Base-by-base conservation (phyloP, 2,329 filamentous ascomycete genomes). In the Aspergillus sp. region DNA sequence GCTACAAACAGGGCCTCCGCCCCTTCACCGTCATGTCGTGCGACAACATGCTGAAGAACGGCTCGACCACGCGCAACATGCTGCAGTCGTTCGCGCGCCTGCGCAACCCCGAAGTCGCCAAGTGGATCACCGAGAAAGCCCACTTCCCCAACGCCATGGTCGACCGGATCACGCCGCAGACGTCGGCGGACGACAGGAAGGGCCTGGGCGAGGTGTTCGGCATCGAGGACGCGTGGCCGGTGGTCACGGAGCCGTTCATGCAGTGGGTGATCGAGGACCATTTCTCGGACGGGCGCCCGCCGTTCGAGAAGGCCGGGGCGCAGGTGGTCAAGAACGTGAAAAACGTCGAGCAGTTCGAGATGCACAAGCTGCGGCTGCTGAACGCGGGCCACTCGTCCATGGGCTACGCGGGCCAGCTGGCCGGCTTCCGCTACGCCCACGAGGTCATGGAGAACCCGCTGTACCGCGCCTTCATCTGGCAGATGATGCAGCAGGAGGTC, bases 41-140 rank as follows among this genome's bases (percentile, higher is more conserved):
- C 48, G 69, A 72, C 51, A 72, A 72, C 56, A 72, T 72, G 68
- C 68, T 71, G 57, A 69, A 69, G 60, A 72, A 72, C 51, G 69
- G 69, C 33, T 55, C 63, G 49, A 72, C 72, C 52, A 68, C 67
- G 4, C 66, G 67, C 22, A 45, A 59, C 51, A 72, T 72, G 69
- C 65, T 72, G 22, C 47, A 57, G 40, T 64, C 68, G 2, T 72
- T 72, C 44, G 69, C 69, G 2, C 58, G 57, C 17, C 55, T 67
- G 28, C 61, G 59, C 37, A 57, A 69, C 55, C 62, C 68, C 2
- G 58, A 63, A 22, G 37, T 72, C 13, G 67, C 69, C 32, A 51
- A 61, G 29, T 72, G 68, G 68, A 71, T 72, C 37, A 44, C 51
- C 16, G 53, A 64, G 39, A 33, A 69, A 40, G 69, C 62, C 32